Conservation (phyloP, 2,329 filamentous ascomycete genomes). For the Phyllosticta citribraziliensis region DNA sequence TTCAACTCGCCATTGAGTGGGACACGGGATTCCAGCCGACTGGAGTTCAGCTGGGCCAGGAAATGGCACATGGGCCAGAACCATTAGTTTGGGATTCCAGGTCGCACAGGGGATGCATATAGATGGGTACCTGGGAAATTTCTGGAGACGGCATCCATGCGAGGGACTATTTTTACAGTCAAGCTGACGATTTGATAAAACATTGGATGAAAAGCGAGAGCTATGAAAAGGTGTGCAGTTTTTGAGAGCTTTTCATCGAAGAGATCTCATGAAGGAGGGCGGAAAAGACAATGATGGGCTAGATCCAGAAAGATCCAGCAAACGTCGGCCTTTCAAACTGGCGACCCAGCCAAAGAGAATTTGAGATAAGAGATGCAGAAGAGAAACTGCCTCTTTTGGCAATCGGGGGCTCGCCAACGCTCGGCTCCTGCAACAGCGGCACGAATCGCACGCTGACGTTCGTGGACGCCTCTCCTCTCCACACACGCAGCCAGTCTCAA, state of each 20-base stretch:
- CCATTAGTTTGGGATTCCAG: background rate
- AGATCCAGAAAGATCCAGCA: too few species aligned
- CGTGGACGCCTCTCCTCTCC: background rate
- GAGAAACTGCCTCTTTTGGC: background rate
- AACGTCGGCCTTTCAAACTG: too few species aligned
- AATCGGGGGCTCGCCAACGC: background rate
- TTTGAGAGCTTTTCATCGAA: too few species aligned
- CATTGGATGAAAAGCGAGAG: too few species aligned
- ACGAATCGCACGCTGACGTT: background rate
- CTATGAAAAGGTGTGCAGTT: too few species aligned
- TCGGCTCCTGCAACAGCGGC: background rate
- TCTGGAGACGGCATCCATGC: background rate
- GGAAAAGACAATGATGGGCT: too few species aligned
- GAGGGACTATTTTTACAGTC: background rate
- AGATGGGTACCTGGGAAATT: background rate
- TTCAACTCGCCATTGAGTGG: background rate
- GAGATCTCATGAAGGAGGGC: too few species aligned
- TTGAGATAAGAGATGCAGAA: background rate
- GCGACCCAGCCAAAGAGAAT: too few species aligned
- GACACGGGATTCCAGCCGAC: background rate
- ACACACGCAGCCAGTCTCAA: background rate
- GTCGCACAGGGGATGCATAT: background rate
- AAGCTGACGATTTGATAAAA: background rate
- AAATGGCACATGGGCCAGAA: background rate
- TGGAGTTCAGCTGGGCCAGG: background rate